A percentile compares a stretch with the other conserved stretches of the same genome.
Evolutionary conservation across 129 eudicot species (phyloP).

Genomic region (Erigeron canadensis): DNA sequence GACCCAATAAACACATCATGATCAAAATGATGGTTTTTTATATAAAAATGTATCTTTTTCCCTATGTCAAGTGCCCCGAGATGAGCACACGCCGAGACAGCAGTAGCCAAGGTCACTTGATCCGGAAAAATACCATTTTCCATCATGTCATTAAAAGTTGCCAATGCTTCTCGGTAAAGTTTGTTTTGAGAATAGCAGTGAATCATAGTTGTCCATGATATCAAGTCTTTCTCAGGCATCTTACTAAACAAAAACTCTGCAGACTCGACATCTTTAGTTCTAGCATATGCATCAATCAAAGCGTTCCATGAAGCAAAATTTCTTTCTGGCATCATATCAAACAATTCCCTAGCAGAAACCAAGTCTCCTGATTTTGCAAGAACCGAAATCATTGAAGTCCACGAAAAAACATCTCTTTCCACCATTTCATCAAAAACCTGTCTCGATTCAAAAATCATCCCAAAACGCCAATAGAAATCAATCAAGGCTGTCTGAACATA

Average conservation of each 20-base stretch:
- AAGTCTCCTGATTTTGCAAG: slow-evolving; percentile 58
- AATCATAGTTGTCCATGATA: slow-evolving; percentile 92
- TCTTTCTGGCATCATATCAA: slow-evolving; percentile 73
- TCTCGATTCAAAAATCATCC: slow-evolving; percentile 39
- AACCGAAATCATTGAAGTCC: slow-evolving; percentile 64
- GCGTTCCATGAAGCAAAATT: slow-evolving; percentile 69
- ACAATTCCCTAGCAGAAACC: slow-evolving; percentile 55
- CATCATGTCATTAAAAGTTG: slow-evolving; percentile 58
- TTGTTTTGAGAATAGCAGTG: slow-evolving; percentile 60
- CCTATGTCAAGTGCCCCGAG: slow-evolving; percentile 70
- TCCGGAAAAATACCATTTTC: slow-evolving; percentile 50
- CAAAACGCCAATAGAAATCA: slow-evolving; percentile 66
- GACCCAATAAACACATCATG: slow-evolving; percentile 77
- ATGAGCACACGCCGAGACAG: slow-evolving; percentile 76
- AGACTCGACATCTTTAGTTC: slow-evolving; percentile 54
- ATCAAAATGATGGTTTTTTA: slow-evolving; percentile 28
- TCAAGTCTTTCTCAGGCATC: slow-evolving; percentile 58
- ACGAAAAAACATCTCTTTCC: slow-evolving; percentile 59
- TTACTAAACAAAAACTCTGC: slow-evolving; percentile 53
- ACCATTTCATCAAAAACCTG: slow-evolving; percentile 71
- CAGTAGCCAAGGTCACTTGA: slow-evolving; percentile 64
- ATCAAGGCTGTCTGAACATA: slow-evolving; percentile 70
- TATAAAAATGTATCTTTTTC: slow-evolving; percentile 58
- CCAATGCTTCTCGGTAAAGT: slow-evolving; percentile 47
- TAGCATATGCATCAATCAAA: slow-evolving; percentile 67